Conservation (phyloP, 2,329 filamentous ascomycete species). For the Pseudogymnoascus sp. region DNA sequence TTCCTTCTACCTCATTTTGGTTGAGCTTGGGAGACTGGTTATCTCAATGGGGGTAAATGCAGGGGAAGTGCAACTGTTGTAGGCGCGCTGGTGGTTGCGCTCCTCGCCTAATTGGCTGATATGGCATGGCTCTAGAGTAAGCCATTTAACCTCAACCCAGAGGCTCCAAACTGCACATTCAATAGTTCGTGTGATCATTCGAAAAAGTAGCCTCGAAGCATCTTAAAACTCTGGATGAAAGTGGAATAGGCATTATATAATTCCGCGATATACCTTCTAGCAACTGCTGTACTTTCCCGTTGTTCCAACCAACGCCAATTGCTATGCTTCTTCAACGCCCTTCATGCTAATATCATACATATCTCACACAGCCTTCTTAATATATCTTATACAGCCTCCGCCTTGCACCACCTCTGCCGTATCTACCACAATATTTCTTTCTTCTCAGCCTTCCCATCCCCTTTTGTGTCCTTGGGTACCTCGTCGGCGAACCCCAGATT, state of each 20-base stretch:
- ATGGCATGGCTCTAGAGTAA: not conserved
- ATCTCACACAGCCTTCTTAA: not conserved
- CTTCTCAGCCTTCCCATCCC: constrained; percentile 27
- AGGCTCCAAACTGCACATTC: not conserved
- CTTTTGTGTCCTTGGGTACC: constrained; percentile 21
- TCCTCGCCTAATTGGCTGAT: constrained; percentile 7
- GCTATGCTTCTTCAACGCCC: constrained; percentile 4
- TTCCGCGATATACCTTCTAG: not conserved
- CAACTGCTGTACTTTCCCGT: not conserved
- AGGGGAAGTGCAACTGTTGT: not conserved
- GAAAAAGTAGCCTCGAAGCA: not conserved
- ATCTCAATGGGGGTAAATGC: constrained; percentile 3
- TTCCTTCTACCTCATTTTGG: constrained; percentile 13
- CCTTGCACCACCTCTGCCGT: not conserved
- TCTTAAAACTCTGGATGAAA: not conserved
- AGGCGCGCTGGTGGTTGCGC: not conserved
- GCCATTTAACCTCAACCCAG: not conserved
- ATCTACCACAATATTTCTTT: constrained; percentile 32
- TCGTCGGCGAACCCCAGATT: constrained; percentile 69
- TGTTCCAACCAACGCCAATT: not conserved
- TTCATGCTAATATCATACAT: constrained; percentile 6
- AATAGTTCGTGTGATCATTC: not conserved
- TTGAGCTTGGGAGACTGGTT: not conserved
- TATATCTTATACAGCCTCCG: not conserved
- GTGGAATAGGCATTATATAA: not conserved